A percentile compares a stretch with the other conserved stretches of the same genome.
These are phyloP conservation scores for Andrographis paniculata DNA, from an alignment of 305 asterid genomes.

Conservation along the genomic window DNA sequence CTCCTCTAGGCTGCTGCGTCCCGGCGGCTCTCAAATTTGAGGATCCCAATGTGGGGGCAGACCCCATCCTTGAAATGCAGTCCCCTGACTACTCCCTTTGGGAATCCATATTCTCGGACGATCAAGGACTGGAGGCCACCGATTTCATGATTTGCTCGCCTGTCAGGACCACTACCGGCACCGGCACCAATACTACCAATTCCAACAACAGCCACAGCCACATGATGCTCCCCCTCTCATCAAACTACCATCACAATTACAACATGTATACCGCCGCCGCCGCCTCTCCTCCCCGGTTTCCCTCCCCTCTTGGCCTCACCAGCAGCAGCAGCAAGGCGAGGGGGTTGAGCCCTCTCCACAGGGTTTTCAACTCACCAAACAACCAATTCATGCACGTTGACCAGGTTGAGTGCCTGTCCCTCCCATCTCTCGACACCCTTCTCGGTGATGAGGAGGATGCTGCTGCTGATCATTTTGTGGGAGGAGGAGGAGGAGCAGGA, in stretches of 20 bases:
- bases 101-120: conserved; percentile 72
- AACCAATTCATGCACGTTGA: conserved; percentile 56
- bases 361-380: conserved; percentile 54
- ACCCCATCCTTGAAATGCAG: conserved; percentile 18
- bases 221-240: neutral
- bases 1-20: too few species aligned
- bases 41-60: neutral
- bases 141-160: conserved; percentile 85
- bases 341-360: conserved; percentile 64
- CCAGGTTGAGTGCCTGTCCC: conserved; percentile 48
- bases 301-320: conserved; percentile 22
- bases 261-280: conserved; percentile 29
- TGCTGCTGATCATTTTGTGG: conserved; percentile 25
- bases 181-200: conserved; percentile 12
- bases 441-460: conserved; percentile 37
- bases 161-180: conserved; percentile 33
- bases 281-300: conserved; percentile 32
- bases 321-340: conserved; percentile 32
- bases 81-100: conserved; percentile 68
- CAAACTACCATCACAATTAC: conserved; percentile 4
- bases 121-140: conserved; percentile 33
- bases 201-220: neutral
- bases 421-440: conserved; percentile 56
- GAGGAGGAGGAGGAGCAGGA: conserved; percentile 25
- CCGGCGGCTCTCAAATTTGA: conserved; percentile 21